A percentile compares a stretch with the other conserved stretches of the same genome.
These are phyloP conservation scores for Terfezia boudieri DNA, from an alignment of 495 filamentous ascomycete species.

Conservation along the genomic window DNA sequence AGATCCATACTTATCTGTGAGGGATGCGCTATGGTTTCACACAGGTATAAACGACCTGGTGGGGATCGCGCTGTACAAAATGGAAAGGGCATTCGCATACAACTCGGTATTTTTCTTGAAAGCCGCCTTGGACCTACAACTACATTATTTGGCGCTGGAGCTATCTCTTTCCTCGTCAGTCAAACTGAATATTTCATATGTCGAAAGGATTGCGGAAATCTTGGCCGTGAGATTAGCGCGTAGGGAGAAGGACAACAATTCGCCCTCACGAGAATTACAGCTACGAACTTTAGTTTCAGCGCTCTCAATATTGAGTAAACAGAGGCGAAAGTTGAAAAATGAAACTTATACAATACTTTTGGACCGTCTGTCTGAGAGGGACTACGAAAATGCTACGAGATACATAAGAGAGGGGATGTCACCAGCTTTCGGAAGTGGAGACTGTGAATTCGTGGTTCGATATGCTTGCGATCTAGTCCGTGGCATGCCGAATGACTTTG, in stretches of 20 bases:
- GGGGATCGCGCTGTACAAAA: conserved; percentile 11
- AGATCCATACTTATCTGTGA: conserved; percentile 13
- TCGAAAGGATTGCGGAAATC: conserved; percentile 13
- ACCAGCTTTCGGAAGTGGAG: conserved; percentile 8
- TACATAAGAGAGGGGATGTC: conserved; percentile 5
- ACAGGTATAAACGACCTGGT: conserved; percentile 17
- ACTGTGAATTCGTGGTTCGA: conserved; percentile 16
- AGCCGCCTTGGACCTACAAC: conserved; percentile 17
- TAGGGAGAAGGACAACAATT: conserved; percentile 14
- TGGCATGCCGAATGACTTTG: conserved; percentile 10
- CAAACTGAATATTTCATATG: conserved; percentile 7
- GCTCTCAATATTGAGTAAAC: conserved; percentile 11
- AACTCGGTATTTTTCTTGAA: conserved; percentile 19
- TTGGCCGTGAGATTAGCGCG: conserved; percentile 13
- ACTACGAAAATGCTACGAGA: conserved; percentile 9
- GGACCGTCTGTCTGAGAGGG: conserved; percentile 17
- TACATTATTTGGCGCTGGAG: conserved; percentile 9
- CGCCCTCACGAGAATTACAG: conserved; percentile 16
- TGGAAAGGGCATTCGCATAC: conserved; percentile 18
- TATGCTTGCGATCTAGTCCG: conserved; percentile 18
- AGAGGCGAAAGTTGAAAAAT: conserved; percentile 9
- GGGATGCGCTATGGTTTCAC: conserved; percentile 14
- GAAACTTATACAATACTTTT: conserved; percentile 13
- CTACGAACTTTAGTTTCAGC: conserved; percentile 17
- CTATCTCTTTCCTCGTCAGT: conserved; percentile 6